Evolutionary conservation across 768 basidiomycete species (phyloP).

Genomic region (Paxillus rubicundulus): DNA sequence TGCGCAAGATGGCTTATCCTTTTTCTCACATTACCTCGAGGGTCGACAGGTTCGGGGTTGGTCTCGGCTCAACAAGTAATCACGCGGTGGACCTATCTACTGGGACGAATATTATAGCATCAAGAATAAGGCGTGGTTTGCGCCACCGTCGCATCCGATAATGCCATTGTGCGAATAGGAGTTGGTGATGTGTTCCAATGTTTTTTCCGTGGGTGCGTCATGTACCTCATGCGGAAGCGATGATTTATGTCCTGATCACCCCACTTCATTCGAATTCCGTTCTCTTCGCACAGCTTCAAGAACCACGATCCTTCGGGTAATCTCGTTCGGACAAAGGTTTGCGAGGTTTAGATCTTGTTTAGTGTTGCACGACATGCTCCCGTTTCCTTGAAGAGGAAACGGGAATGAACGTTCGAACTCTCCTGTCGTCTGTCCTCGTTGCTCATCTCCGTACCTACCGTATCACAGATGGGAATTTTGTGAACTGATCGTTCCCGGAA

Average conservation of each 20-base stretch:
- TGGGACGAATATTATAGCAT: neutral
- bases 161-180: neutral
- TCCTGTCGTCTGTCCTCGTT: neutral
- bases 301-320: neutral
- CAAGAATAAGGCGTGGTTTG: neutral
- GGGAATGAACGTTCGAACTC: slow-evolving; percentile 1
- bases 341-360: neutral
- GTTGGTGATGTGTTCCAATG: neutral
- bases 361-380: neutral
- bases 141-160: neutral
- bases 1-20: neutral
- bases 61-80: neutral
- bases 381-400: neutral
- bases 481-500: neutral
- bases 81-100: neutral
- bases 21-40: neutral
- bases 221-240: neutral
- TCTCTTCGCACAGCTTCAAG: neutral
- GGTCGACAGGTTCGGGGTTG: neutral
- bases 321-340: neutral
- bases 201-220: neutral
- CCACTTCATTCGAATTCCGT: neutral
- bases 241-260: neutral
- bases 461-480: neutral
- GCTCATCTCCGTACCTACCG: slow-evolving; percentile 1